Evolutionary conservation across 75 land plant species (phyloP).

Genomic region (Picea sitchensis): DNA sequence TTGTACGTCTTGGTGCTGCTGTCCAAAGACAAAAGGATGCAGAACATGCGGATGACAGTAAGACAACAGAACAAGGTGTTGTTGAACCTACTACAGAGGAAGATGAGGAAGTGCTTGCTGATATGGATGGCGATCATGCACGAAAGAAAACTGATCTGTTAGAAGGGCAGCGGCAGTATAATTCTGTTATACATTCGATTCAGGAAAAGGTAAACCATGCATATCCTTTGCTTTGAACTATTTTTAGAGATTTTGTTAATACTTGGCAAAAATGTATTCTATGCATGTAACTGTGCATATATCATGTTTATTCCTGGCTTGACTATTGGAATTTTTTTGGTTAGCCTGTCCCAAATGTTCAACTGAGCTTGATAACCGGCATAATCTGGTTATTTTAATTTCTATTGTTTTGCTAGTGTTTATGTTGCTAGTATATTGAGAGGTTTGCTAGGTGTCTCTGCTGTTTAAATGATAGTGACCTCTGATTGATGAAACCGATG

Average conservation of each 20-base stretch:
- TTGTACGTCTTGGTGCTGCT: constrained; percentile 88
- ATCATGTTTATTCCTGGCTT: neutral
- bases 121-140: constrained; percentile 27
- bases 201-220: constrained; percentile 72
- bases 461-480: neutral
- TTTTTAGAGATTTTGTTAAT: neutral
- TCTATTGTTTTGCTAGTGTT: neutral
- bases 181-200: constrained; percentile 88
- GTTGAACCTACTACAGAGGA: constrained; percentile 2
- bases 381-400: neutral
- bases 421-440: neutral
- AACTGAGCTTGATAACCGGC: neutral
- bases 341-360: neutral
- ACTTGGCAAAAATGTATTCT: neutral
- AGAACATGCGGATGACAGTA: constrained; percentile 55
- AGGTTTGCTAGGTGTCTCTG: neutral
- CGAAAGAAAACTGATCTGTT: constrained; percentile 67
- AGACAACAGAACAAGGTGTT: constrained; percentile 11
- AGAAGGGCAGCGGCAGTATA: constrained; percentile 95
- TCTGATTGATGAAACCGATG: neutral
- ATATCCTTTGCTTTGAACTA: neutral
- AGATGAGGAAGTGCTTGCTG: constrained; percentile 19
- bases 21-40: constrained; percentile 92
- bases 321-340: neutral
- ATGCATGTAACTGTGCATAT: neutral